Evolutionary conservation across 2,329 filamentous ascomycete genomes (phyloP).

Genomic region (Ophiostoma novo-ulmi): DNA sequence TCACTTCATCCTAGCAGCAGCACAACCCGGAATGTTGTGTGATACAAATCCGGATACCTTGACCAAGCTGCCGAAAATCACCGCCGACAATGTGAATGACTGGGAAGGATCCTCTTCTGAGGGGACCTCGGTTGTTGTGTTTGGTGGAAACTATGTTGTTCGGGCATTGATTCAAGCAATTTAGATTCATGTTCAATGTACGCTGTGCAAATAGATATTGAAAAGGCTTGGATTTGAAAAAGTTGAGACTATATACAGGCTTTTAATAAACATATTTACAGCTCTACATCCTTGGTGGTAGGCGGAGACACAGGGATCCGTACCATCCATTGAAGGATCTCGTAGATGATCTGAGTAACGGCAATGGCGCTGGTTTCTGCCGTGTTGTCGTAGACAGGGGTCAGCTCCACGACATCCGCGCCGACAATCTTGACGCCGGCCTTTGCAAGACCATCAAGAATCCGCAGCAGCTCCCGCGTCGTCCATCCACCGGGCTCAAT

Average conservation of each 20-base stretch:
- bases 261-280: not conserved
- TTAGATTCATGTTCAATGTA: no score
- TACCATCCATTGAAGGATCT: slow-evolving; percentile 16
- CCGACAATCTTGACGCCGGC: slow-evolving; percentile 68
- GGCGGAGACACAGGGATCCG: slow-evolving; percentile 3
- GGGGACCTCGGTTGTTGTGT: no score
- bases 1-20: no score
- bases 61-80: no score
- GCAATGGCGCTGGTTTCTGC: slow-evolving; percentile 54
- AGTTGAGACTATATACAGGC: not conserved
- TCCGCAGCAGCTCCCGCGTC: slow-evolving; percentile 67
- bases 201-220: no score
- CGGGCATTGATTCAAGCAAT: no score
- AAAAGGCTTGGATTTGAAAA: no score
- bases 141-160: no score
- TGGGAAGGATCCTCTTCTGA: no score
- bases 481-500: slow-evolving; percentile 79
- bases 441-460: slow-evolving; percentile 58
- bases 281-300: not conserved
- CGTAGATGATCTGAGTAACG: slow-evolving; percentile 11
- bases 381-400: slow-evolving; percentile 68
- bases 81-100: no score
- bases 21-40: no score
- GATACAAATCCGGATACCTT: no score
- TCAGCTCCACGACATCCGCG: slow-evolving; percentile 75